Evolutionary conservation across 371 early-diverging fungal species (phyloP).

Genomic region (Neoconidiobolus thromboides): DNA sequence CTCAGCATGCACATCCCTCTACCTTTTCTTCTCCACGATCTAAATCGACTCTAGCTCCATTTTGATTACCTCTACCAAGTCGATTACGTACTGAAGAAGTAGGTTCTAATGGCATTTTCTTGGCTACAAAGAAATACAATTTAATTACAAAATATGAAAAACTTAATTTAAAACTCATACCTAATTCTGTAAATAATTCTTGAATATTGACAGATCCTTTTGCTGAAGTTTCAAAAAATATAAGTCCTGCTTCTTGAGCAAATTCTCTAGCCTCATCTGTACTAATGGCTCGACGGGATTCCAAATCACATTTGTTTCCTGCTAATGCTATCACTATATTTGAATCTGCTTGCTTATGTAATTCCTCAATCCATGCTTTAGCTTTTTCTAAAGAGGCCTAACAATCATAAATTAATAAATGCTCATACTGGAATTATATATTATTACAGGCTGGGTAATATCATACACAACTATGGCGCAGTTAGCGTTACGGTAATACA

Average conservation of each 20-base stretch:
- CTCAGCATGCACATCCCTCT: conserved; percentile 17
- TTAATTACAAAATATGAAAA: neutral
- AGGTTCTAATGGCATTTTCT: conserved; percentile 45
- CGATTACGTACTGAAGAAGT: conserved; percentile 10
- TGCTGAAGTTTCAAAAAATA: conserved; percentile 89
- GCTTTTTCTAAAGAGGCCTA: conserved; percentile 68
- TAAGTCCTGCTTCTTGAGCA: conserved; percentile 63
- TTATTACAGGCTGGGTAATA: conserved; percentile 67
- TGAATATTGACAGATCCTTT: conserved; percentile 72
- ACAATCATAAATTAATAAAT: neutral
- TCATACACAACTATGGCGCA: conserved; percentile 95
- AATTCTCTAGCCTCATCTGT: conserved; percentile 71
- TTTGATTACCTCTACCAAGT: conserved; percentile 13
- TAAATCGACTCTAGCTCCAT: conserved; percentile 15
- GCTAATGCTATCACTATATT: conserved; percentile 93
- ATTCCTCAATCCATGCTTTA: conserved; percentile 96
- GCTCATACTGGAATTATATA: conserved; percentile 5
- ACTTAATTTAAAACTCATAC: conserved; percentile 13
- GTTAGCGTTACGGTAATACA: conserved; percentile 97
- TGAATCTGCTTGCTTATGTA: conserved; percentile 87
- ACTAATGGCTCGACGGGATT: conserved; percentile 47
- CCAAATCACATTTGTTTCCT: conserved; percentile 88
- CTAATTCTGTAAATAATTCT: conserved; percentile 75
- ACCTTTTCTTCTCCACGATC: conserved; percentile 13
- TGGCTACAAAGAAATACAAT: conserved; percentile 18